These are phyloP conservation scores for Tripidium arundinaceum DNA, from an alignment of 202 grass and related monocot species.

Conservation along the genomic window DNA sequence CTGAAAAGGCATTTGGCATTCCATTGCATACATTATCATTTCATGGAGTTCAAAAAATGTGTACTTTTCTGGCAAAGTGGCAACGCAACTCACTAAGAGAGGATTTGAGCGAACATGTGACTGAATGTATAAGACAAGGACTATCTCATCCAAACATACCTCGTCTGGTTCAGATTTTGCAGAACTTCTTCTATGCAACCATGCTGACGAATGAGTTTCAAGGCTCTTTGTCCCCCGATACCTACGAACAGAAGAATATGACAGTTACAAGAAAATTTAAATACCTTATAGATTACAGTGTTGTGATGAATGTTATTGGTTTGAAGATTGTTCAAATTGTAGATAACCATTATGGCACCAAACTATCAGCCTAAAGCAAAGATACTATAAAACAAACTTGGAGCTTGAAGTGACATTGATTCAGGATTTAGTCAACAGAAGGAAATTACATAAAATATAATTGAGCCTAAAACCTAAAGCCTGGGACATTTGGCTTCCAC, in stretches of 20 bases:
- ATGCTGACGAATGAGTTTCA: constrained; percentile 88
- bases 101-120: neutral
- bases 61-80: neutral
- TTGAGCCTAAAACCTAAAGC: constrained; percentile 3
- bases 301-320: neutral
- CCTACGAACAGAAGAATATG: constrained; percentile 39
- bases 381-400: neutral
- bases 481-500: neutral
- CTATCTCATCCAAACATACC: constrained; percentile 38
- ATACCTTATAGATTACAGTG: constrained; percentile 5
- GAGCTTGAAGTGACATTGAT: constrained; percentile 2
- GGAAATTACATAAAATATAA: neutral
- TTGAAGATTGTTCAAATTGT: neutral
- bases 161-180: constrained; percentile 75
- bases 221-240: constrained; percentile 86
- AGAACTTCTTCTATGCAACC: constrained; percentile 84
- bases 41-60: neutral
- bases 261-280: constrained; percentile 9
- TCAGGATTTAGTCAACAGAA: constrained; percentile 14
- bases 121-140: neutral
- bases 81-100: constrained; percentile 15
- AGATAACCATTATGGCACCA: constrained; percentile 21
- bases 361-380: constrained; percentile 22
- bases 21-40: neutral
- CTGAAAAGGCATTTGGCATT: neutral